These are phyloP conservation scores for Acacia acuminata DNA, from an alignment of 306 rosid genomes.

Conservation along the genomic window DNA sequence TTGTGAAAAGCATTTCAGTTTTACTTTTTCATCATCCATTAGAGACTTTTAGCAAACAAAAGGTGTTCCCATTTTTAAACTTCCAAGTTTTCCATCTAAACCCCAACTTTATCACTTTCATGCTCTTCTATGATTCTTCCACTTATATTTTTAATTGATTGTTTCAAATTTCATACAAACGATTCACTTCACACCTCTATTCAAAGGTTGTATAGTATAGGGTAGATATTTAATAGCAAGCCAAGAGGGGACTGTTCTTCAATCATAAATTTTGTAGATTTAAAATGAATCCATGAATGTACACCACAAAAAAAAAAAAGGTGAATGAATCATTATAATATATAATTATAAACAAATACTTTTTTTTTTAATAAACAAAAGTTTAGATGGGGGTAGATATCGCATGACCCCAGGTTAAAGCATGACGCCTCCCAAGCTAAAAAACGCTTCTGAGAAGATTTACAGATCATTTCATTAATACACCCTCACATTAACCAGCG, in stretches of 20 bases:
- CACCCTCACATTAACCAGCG: too few species aligned
- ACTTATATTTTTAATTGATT: not conserved
- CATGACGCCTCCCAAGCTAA: too few species aligned
- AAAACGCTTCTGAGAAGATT: too few species aligned
- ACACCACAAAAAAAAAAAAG: not conserved
- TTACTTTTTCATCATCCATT: not conserved
- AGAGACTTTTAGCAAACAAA: not conserved
- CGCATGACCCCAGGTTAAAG: too few species aligned
- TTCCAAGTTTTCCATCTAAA: not conserved
- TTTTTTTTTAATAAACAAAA: too few species aligned
- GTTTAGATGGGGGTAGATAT: too few species aligned
- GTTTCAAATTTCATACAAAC: not conserved
- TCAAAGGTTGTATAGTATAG: not conserved
- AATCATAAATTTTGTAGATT: not conserved
- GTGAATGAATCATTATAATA: too few species aligned
- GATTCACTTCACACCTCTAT: not conserved
- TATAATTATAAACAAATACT: too few species aligned
- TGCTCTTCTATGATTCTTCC: not conserved
- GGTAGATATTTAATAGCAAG: not conserved
- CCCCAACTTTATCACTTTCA: not conserved
- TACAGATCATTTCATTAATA: too few species aligned
- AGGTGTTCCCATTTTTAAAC: not conserved
- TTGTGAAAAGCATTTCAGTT: not conserved
- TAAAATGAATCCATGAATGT: not conserved
- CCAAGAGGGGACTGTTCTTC: not conserved